Conservation (phyloP, 2,329 filamentous ascomycete species). For the Fusarium kyushuense region DNA sequence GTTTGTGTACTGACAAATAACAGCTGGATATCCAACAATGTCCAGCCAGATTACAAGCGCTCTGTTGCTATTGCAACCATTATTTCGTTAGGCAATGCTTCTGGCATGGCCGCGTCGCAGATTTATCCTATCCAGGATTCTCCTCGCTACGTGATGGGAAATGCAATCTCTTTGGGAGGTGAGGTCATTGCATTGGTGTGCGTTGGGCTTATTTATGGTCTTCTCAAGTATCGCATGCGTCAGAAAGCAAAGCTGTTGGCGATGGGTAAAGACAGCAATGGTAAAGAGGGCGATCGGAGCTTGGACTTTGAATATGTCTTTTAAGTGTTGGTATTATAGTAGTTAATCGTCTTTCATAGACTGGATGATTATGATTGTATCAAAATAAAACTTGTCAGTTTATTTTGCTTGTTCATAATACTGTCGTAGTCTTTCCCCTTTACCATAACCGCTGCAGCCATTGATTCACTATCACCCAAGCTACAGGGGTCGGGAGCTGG, state of each 20-base stretch:
- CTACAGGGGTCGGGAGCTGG: background rate
- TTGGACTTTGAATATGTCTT: slow-evolving; percentile 41
- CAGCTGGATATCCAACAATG: slow-evolving; percentile 62
- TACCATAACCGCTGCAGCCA: background rate
- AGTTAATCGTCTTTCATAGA: accelerated
- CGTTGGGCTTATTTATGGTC: slow-evolving; percentile 45
- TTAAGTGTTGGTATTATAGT: accelerated
- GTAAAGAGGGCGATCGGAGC: slow-evolving; percentile 29
- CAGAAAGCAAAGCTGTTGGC: slow-evolving; percentile 44
- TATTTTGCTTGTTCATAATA: background rate
- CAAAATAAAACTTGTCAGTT: background rate
- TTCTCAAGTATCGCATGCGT: slow-evolving; percentile 47
- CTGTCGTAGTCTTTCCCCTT: background rate
- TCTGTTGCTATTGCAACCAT: slow-evolving; percentile 60
- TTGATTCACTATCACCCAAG: accelerated
- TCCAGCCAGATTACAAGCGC: slow-evolving; percentile 61
- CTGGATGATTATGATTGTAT: too few relatives aligned
- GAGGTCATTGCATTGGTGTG: slow-evolving; percentile 45
- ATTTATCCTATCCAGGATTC: slow-evolving; percentile 52
- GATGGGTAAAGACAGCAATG: slow-evolving; percentile 41
- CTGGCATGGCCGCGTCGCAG: slow-evolving; percentile 61
- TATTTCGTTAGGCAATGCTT: slow-evolving; percentile 61
- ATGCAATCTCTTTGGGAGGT: slow-evolving; percentile 48
- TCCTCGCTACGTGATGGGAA: slow-evolving; percentile 49
- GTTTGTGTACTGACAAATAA: slow-evolving; percentile 43